Evolutionary conservation across 2,329 filamentous ascomycete genomes (phyloP).

Genomic region (Botrytis fabae): DNA sequence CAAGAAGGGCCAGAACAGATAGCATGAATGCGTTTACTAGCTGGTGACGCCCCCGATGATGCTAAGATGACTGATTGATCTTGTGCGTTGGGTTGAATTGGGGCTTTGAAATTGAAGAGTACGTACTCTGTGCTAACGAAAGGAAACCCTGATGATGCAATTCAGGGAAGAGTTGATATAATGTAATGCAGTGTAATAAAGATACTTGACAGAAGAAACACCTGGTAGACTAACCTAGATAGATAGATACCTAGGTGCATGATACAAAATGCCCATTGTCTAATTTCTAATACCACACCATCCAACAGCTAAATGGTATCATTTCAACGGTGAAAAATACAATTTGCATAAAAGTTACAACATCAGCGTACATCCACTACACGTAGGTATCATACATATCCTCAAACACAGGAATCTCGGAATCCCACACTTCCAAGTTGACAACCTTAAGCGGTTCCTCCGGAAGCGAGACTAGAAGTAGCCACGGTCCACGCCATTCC

Average conservation of each 20-base stretch:
- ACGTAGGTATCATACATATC: neutral
- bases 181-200: neutral
- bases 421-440: neutral
- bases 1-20: neutral
- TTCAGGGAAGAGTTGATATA: slow-evolving; percentile 12
- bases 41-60: neutral
- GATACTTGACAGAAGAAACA: neutral
- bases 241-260: no score
- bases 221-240: neutral
- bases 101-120: neutral
- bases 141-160: slow-evolving; percentile 13
- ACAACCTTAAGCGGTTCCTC: neutral
- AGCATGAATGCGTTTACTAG: neutral
- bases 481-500: slow-evolving; percentile 7
- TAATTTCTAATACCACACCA: neutral
- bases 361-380: neutral
- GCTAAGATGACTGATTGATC: neutral
- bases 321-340: neutral
- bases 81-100: neutral
- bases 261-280: neutral
- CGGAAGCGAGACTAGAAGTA: neutral
- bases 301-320: neutral
- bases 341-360: neutral
- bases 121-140: no score
- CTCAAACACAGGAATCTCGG: neutral